These are phyloP conservation scores for Mortierella antarctica DNA, from an alignment of 192 early-diverging fungal species.

Conservation along the genomic window DNA sequence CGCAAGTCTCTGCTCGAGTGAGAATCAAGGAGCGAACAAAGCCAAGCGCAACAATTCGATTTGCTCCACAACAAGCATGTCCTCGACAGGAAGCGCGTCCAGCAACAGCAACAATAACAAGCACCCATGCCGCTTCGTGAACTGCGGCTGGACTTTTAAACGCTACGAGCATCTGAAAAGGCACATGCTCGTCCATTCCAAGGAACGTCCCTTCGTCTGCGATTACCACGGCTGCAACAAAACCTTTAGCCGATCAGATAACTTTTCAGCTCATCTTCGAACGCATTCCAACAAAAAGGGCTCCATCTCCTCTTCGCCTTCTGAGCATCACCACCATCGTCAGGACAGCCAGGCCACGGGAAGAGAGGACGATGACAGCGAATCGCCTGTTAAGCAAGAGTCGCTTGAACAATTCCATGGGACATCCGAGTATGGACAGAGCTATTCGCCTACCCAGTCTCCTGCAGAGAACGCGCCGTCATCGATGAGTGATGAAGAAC, in stretches of 20 bases:
- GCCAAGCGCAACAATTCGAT: constrained; percentile 30
- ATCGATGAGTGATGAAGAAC: constrained; percentile 4
- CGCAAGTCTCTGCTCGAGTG: background rate
- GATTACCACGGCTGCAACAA: constrained; percentile 58
- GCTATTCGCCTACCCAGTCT: constrained; percentile 4
- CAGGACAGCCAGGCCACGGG: background rate
- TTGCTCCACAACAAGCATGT: constrained; percentile 28
- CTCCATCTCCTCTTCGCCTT: too few species aligned
- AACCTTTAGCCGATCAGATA: constrained; percentile 74
- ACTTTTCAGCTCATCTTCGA: constrained; percentile 72
- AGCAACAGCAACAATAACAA: constrained; percentile 21
- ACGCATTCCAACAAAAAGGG: constrained; percentile 68
- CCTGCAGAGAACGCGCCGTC: constrained; percentile 4
- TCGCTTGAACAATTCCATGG: background rate
- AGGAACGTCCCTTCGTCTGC: constrained; percentile 63
- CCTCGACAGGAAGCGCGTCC: constrained; percentile 7
- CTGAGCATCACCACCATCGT: too few species aligned
- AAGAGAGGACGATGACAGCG: background rate
- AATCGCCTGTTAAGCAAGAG: constrained; percentile 1
- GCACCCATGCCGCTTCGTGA: constrained; percentile 46
- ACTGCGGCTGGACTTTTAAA: constrained; percentile 69
- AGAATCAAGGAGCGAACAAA: constrained; percentile 5
- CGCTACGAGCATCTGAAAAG: constrained; percentile 76
- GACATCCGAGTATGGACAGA: constrained; percentile 6
- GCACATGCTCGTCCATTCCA: constrained; percentile 76